Base-by-base conservation (phyloP, 1,139 yeast species). In the Scheffersomyces quercinus region DNA sequence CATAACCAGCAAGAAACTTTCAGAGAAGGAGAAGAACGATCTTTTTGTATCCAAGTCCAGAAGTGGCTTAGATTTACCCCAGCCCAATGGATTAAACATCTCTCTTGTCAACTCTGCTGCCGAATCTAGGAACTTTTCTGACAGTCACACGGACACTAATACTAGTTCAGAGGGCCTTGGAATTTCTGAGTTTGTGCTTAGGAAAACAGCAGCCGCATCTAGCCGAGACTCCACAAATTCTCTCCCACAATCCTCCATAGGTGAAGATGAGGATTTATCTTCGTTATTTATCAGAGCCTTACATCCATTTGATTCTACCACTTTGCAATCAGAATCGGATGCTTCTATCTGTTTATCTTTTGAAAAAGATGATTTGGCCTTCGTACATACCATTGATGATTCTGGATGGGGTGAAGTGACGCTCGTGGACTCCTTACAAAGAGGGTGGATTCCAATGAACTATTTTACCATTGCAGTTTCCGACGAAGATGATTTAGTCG, bases 391-490 rank as follows among this genome's bases (percentile, higher is more conserved):
- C 8, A 81, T 90, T 28, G 98, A 93, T 63, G 84, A 87, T 42
- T 85, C 96, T 13, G 99, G 98, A 2, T 93, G 99, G 99, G 97
- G 97, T 46, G 98, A 93, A 64, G 98, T 91, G 3, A 90, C 97
- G 0, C 64, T 88, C 39, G 62, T 80, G 14, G 82, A 82, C 41
- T 76, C 87, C 5, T 79, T 88, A 43, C 79, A 80, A 53, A 75
- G 97, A 47, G 99, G 99, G 26, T 93, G 99, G 99, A 89, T 93
- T 13, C 99, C 99, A 2, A 85, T 91, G 75, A 91, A 91, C 62
- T 93, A 89, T 65, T 93, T 91, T 56, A 63, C 75, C 12, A 76
- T 85, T 35, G 88, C 88, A 12, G 73, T 84, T 8, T 67, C 74
- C 6, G 72, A 71, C 14, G 58, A 55, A 4, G 55, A 55, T 9